Evolutionary conservation across 1,139 yeast genomes (phyloP).

Genomic region (Blastobotrys persicus): DNA sequence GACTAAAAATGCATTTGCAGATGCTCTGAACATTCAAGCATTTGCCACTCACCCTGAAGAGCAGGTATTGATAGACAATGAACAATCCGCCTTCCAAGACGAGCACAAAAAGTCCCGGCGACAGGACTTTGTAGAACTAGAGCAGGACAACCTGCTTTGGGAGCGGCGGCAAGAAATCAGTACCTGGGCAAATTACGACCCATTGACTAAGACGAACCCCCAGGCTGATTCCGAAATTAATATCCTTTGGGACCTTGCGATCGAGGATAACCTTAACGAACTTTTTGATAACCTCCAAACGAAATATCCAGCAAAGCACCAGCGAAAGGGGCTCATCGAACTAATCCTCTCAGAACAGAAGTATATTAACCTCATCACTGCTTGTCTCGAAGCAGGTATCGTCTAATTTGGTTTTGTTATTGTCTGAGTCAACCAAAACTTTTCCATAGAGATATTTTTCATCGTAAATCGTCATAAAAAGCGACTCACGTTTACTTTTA

Average conservation of each 20-base stretch:
- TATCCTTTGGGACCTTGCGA: conserved; percentile 22
- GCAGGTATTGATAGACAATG: not conserved
- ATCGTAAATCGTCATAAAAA: too few species aligned
- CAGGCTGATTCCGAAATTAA: conserved; percentile 21
- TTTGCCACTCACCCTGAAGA: not conserved
- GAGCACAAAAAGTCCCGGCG: not conserved
- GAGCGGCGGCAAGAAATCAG: conserved; percentile 22
- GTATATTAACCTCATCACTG: conserved; percentile 16
- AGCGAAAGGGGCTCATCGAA: conserved; percentile 4
- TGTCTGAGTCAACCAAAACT: not conserved
- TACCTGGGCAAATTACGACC: conserved; percentile 20
- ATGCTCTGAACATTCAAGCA: conserved; percentile 19
- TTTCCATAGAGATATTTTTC: too few species aligned
- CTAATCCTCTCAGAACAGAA: conserved; percentile 11
- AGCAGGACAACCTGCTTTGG: conserved; percentile 22
- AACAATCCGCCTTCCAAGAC: not conserved
- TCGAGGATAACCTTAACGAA: conserved; percentile 18
- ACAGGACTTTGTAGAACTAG: conserved; percentile 9
- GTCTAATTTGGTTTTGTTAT: conserved; percentile 12
- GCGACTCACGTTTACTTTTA: too few species aligned
- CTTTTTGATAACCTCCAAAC: conserved; percentile 8
- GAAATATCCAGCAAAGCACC: conserved; percentile 2
- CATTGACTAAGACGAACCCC: conserved; percentile 16
- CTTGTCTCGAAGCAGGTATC: conserved; percentile 25
- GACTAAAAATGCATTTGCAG: conserved; percentile 26